Evolutionary conservation across 495 filamentous ascomycete genomes (phyloP).

Genomic region (Apodospora peruviana): DNA sequence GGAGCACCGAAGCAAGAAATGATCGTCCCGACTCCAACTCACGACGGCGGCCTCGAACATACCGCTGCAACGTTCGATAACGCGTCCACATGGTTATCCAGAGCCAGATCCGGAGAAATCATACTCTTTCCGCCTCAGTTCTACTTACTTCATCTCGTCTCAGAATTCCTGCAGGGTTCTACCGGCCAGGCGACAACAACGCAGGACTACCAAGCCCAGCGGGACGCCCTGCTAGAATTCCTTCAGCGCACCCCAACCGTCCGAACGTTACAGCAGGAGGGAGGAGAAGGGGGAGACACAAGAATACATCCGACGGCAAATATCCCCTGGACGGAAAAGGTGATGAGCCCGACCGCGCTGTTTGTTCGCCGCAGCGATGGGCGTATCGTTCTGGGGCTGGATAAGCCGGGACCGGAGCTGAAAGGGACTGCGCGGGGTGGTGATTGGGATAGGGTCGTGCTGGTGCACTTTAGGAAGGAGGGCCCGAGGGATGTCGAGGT

Average conservation of each 20-base stretch:
- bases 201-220: constrained; percentile 45
- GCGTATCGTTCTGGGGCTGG: constrained; percentile 59
- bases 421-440: constrained; percentile 56
- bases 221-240: constrained; percentile 54
- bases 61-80: constrained; percentile 73
- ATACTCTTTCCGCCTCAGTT: constrained; percentile 89
- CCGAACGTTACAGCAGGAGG: constrained; percentile 1
- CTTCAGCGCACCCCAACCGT: constrained; percentile 35
- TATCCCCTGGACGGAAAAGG: constrained; percentile 70
- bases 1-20: constrained; percentile 17
- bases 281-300: background rate
- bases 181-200: constrained; percentile 8
- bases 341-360: constrained; percentile 63
- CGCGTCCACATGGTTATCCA: constrained; percentile 60
- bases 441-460: constrained; percentile 66
- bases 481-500: constrained; percentile 30
- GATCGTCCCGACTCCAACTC: constrained; percentile 57
- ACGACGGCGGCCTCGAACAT: constrained; percentile 81
- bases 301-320: constrained; percentile 30
- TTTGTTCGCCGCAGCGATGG: constrained; percentile 47
- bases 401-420: constrained; percentile 68
- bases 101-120: constrained; percentile 57
- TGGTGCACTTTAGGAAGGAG: constrained; percentile 58
- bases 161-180: constrained; percentile 51
- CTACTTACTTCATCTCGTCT: constrained; percentile 64